Evolutionary conservation across 805 yeast species (phyloP), one percentile per base, ranked within the genome.

Genomic region (Candida arabinofermentans): DNA sequence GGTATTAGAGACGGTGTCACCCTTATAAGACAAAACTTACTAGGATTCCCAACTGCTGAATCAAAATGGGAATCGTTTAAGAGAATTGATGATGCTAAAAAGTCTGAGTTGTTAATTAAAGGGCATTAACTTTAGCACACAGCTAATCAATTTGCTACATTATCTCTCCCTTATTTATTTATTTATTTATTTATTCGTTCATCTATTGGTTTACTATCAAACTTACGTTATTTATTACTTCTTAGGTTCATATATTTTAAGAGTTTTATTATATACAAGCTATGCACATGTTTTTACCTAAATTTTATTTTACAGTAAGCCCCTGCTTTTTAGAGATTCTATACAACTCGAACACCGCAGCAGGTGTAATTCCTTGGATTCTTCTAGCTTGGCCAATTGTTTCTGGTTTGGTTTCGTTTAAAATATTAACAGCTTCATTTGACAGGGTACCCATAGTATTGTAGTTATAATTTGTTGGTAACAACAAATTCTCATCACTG

Each of bases 351-450:
- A 88, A 84, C 14, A 87, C 69, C 0, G 96, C 93, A 0, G 96
- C 91, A 0, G 98, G 96, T 0, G 98, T 91, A 2, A 93, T 81
- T 1, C 99, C 98, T 55, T 93, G 95, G 10, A 91, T 84, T 51
- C 98, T 72, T 58, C 96, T 74, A 0, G 98, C 98, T 59, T 93
- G 98, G 0, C 98, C 98, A 34, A 93, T 78, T 0, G 97, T 93
- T 40, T 78, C 77, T 0, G 99, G 99, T 47, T 86, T 83, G 13
- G 87, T 79, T 9, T 73, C 71, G 53, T 87, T 86, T 41, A 93
- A 67, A 9, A 85, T 64, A 14, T 68, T 70, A 42, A 84, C 76
- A 23, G 81, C 90, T 57, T 91, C 97, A 21, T 76, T 71, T 2
- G 95, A 85, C n/a, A 91, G 64, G 0, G 86, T 77, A 14, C 77